Base-by-base conservation (phyloP, 345 rosid species). In the Xanthoceras sorbifolium region DNA sequence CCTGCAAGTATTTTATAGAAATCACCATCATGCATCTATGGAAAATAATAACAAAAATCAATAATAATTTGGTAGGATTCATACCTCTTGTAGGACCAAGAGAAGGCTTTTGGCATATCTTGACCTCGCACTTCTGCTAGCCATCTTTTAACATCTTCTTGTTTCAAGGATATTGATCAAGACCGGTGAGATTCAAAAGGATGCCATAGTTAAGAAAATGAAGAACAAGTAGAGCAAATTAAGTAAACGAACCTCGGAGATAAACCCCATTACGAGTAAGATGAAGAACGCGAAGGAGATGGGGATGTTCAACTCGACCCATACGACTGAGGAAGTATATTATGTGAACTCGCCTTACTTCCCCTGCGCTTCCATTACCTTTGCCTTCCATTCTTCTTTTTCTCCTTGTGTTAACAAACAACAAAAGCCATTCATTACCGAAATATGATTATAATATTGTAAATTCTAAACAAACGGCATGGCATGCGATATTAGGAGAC, bases 51-150 rank as follows among this genome's bases (percentile, higher is more conserved):
- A 7, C 4, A 36, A 36, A 36, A 36, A 36, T 36, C 40, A 36
- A 36, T 36, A 36, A 36, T 36, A 36, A 36, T 36, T 7, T 42
- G 14, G 46, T 42, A 42, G 1, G 46, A 2, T 6, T 26, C 62
- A 4, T 46, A 92, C 97, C 93, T 93, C 76, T 91, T 91, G 64
- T 87, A 91, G 36, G 98, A 91, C 98, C 98, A 91, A 78, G 81
- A 52, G 69, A 89, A 93, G 46, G 90, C 79, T 32, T 83, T 86
- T 4, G 92, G 91, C 90, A 91, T 81, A 6, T 90, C 90, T 81
- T 87, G 87, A 46, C 98, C 97, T 72, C 94, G 82, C 86, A 90
- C 81, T 10, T 89, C 89, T 0, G 83, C 86, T 68, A 93, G 79
- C 98, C 98, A 88, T 82, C 87, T 80, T 85, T 91, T 93, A 31